Conservation (phyloP, 2,329 filamentous ascomycete species). For the Aspergillus persii region DNA sequence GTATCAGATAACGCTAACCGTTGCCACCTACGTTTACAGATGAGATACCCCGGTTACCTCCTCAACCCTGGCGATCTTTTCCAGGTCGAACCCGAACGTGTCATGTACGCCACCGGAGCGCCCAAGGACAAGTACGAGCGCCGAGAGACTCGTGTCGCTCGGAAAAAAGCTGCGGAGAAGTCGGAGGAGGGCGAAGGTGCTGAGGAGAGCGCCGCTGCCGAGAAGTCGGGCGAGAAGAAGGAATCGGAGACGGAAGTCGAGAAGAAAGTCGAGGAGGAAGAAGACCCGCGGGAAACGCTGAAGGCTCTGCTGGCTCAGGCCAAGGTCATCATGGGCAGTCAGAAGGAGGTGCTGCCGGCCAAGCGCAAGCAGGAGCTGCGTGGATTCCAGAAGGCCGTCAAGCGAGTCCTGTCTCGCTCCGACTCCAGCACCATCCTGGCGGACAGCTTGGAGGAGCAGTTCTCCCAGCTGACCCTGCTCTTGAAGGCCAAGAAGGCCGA, state of each 20-base stretch:
- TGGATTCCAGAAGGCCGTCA: conserved; percentile 65
- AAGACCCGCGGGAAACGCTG: conserved; percentile 49
- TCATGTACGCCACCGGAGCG: conserved; percentile 81
- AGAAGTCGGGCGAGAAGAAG: conserved; percentile 28
- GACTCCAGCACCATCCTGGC: conserved; percentile 43
- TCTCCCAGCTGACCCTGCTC: conserved; percentile 51
- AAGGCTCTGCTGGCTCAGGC: conserved; percentile 57
- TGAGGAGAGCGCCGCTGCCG: conserved; percentile 26
- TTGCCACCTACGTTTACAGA: conserved; percentile 54
- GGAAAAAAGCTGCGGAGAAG: conserved; percentile 22
- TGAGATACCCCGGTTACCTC: conserved; percentile 86
- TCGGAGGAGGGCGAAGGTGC: conserved; percentile 24
- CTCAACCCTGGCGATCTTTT: conserved; percentile 98
- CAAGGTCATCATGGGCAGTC: conserved; percentile 57
- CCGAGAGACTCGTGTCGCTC: conserved; percentile 33
- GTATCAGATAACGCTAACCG: conserved; percentile 7
- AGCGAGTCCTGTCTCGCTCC: conserved; percentile 60
- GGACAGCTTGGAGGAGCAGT: conserved; percentile 54
- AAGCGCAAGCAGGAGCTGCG: conserved; percentile 75
- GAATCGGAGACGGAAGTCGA: conserved; percentile 25
- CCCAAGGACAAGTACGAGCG: conserved; percentile 56
- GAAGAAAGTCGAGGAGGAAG: conserved; percentile 37
- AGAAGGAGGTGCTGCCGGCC: conserved; percentile 56
- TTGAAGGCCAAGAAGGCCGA: conserved; percentile 43
- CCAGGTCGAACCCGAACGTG: conserved; percentile 84